A percentile compares a stretch with the other conserved stretches of the same genome.
Evolutionary conservation across 2,329 filamentous ascomycete genomes (phyloP).

Genomic region (Neofusicoccum kwambonambiense): DNA sequence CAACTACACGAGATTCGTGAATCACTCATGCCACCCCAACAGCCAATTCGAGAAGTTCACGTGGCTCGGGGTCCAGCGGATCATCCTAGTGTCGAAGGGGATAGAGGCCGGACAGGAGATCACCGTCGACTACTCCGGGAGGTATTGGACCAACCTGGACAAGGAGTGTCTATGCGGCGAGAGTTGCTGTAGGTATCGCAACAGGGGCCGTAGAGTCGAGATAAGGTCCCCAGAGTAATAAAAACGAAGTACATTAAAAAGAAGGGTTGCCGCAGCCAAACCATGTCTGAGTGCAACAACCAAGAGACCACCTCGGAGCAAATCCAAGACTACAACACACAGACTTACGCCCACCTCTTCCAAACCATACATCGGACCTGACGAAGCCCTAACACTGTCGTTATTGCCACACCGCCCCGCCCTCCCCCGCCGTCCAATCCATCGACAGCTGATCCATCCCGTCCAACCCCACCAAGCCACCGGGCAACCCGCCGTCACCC

Average conservation of each 20-base stretch:
- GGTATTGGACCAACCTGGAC: constrained; percentile 57
- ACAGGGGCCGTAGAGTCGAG: background rate
- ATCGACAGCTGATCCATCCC: background rate
- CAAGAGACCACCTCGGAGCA: too few species aligned
- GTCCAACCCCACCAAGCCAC: background rate
- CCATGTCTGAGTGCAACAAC: too few species aligned
- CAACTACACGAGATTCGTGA: constrained; percentile 60
- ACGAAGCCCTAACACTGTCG: too few species aligned
- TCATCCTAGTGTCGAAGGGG: constrained; percentile 57
- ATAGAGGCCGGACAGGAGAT: constrained; percentile 55
- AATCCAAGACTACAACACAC: too few species aligned
- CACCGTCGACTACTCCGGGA: constrained; percentile 59
- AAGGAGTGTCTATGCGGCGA: constrained; percentile 58
- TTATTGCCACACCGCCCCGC: background rate
- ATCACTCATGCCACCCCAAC: constrained; percentile 59
- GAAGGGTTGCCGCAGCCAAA: too few species aligned
- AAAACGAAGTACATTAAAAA: background rate
- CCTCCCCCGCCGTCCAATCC: background rate
- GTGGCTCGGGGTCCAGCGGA: constrained; percentile 57
- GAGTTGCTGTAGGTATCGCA: constrained; percentile 48
- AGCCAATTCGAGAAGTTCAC: constrained; percentile 57
- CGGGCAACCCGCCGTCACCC: background rate
- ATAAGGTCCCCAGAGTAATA: background rate
- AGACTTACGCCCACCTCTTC: too few species aligned
- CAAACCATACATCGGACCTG: too few species aligned